A percentile compares a stretch with the other conserved stretches of the same genome.
phyloP scores from a whole-genome alignment of 306 rosid species.

The Leucaena leucocephala region DNA sequence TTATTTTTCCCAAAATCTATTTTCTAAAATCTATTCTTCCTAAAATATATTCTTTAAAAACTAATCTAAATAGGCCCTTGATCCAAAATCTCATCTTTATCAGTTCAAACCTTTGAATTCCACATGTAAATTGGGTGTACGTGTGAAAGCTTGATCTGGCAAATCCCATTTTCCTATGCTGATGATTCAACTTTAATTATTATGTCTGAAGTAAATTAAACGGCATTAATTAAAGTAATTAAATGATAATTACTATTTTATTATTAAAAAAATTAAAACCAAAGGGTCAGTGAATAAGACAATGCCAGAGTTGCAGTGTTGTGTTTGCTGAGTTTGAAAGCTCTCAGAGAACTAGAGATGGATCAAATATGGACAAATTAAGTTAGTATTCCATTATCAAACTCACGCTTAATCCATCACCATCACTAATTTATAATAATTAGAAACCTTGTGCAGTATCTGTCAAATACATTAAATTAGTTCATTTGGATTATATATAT shows the following conservation, averaged over 20 bases:
- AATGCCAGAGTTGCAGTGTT: slow-evolving; percentile 47
- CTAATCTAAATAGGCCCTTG: too few species aligned
- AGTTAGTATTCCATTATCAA: background rate
- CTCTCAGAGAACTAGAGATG: slow-evolving; percentile 30
- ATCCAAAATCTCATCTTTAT: background rate
- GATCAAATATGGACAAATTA: slow-evolving; percentile 33
- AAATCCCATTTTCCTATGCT: background rate
- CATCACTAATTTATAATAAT: background rate
- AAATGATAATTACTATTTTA: background rate
- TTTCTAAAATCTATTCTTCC: too few species aligned
- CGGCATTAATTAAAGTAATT: background rate
- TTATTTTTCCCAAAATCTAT: too few species aligned
- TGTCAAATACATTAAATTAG: background rate
- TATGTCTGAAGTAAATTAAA: background rate
- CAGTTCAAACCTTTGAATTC: background rate
- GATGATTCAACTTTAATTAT: slow-evolving; percentile 9
- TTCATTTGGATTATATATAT: background rate
- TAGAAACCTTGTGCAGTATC: slow-evolving; percentile 6
- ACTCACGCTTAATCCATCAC: background rate
- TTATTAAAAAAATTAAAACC: background rate
- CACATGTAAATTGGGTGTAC: background rate
- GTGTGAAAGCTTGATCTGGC: background rate
- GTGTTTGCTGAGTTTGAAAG: slow-evolving; percentile 46
- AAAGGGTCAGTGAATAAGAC: slow-evolving; percentile 50
- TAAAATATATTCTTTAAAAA: too few species aligned